A percentile compares a stretch with the other conserved stretches of the same genome.
Evolutionary conservation across 306 rosid species (phyloP).

Genomic region (Oemleria cerasiformis): DNA sequence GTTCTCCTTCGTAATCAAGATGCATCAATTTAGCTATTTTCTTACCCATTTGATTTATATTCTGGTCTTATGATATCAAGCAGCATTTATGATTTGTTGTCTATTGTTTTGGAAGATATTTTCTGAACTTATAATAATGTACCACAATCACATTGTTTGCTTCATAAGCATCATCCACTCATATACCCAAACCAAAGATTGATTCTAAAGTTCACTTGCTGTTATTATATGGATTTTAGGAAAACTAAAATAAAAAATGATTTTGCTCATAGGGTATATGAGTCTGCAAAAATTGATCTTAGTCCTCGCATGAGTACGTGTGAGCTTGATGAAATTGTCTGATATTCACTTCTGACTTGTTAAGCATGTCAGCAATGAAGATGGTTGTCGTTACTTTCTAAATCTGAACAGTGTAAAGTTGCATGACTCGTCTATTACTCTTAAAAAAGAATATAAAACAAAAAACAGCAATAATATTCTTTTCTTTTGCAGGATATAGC

Average conservation of each 20-base stretch:
- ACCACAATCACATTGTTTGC: too few relatives aligned
- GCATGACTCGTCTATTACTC: background rate
- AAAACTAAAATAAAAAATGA: too few relatives aligned
- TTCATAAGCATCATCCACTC: too few relatives aligned
- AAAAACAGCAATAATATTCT: background rate
- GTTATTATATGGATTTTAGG: background rate
- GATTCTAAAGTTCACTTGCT: background rate
- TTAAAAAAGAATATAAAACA: background rate
- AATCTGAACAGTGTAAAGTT: background rate
- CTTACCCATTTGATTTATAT: too few relatives aligned
- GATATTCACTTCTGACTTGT: too few relatives aligned
- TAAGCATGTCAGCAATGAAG: too few relatives aligned
- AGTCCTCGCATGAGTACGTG: background rate
- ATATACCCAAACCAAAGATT: too few relatives aligned
- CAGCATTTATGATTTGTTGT: background rate
- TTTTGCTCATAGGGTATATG: too few relatives aligned
- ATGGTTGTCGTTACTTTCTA: background rate
- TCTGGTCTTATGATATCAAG: background rate
- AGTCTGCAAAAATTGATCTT: background rate
- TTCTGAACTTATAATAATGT: background rate
- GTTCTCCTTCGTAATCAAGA: background rate
- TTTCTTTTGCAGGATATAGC: constrained; percentile 29
- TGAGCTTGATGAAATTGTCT: too few relatives aligned
- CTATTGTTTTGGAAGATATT: background rate
- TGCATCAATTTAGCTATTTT: background rate